Evolutionary conservation across 257 asterid species (phyloP).

Genomic region (Solanum bulbocastanum): DNA sequence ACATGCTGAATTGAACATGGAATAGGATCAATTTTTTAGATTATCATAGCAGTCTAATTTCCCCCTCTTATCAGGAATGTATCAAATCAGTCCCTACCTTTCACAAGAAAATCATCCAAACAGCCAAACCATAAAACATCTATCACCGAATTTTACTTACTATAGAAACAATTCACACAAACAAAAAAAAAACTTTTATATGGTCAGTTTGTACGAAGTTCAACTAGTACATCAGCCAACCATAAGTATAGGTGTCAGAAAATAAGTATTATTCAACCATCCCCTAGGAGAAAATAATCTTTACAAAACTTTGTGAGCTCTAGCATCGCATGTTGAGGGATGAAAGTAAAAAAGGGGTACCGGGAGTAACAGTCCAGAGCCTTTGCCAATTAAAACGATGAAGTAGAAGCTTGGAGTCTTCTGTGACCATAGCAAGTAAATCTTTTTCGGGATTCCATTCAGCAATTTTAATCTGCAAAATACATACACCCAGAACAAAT

Average conservation of each 20-base stretch:
- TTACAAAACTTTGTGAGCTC: neutral
- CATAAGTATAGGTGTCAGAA: neutral
- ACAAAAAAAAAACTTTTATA: neutral
- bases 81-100: neutral
- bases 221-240: neutral
- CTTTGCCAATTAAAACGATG: slow-evolving; percentile 99
- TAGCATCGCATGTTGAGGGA: neutral
- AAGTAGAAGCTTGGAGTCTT: slow-evolving; percentile 79
- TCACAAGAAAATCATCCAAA: neutral
- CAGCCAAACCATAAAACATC: neutral
- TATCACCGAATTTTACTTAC: neutral
- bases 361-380: slow-evolving; percentile 83
- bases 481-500: neutral
- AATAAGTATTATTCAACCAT: neutral
- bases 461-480: slow-evolving; percentile 65
- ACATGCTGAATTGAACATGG: neutral
- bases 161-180: neutral
- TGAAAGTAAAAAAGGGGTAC: slow-evolving; percentile 15
- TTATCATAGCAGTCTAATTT: neutral
- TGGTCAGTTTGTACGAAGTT: neutral
- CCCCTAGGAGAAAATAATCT: neutral
- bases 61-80: neutral
- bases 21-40: neutral
- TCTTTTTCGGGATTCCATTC: slow-evolving; percentile 99
- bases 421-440: slow-evolving; percentile 86